These are phyloP conservation scores for Penicillium ucsense DNA, from an alignment of 495 filamentous ascomycete species.

Conservation along the genomic window DNA sequence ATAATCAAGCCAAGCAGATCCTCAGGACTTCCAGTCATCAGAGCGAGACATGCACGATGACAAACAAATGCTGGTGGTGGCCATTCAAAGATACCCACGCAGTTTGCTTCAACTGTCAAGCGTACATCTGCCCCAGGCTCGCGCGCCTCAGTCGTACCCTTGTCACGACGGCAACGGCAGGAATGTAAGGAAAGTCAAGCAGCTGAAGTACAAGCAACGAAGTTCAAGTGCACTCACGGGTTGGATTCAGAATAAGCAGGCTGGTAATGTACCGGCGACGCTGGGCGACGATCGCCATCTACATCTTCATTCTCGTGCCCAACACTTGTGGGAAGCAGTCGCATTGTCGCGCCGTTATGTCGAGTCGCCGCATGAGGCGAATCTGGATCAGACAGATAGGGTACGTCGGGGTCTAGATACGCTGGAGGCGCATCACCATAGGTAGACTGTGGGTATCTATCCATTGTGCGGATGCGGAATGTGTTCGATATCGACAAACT, in stretches of 20 bases:
- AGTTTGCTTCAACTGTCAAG: conserved; percentile 6
- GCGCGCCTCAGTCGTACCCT: conserved; percentile 1
- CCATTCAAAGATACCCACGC: neutral
- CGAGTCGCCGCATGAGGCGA: conserved; percentile 16
- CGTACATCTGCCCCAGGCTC: conserved; percentile 1
- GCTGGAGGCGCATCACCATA: conserved; percentile 37
- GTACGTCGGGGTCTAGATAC: conserved; percentile 24
- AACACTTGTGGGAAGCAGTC: conserved; percentile 44
- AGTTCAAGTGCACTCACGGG: conserved; percentile 28
- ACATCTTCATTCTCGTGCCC: conserved; percentile 29
- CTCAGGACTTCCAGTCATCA: no score
- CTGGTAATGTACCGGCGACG: conserved; percentile 12
- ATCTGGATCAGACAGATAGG: conserved; percentile 24
- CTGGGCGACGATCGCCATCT: conserved; percentile 8
- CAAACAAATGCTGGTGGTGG: no score
- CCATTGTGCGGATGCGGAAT: conserved; percentile 21
- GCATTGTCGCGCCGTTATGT: conserved; percentile 45
- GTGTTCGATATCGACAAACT: conserved; percentile 1
- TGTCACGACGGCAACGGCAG: conserved; percentile 10
- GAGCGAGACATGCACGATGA: no score
- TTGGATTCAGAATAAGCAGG: conserved; percentile 22
- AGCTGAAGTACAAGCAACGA: neutral
- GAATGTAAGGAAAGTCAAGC: conserved; percentile 15
- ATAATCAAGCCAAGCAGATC: no score
- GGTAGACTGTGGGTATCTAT: conserved; percentile 20